Base-by-base conservation (phyloP, 2,329 filamentous ascomycete genomes). In the Dothideomycetes sp. region DNA sequence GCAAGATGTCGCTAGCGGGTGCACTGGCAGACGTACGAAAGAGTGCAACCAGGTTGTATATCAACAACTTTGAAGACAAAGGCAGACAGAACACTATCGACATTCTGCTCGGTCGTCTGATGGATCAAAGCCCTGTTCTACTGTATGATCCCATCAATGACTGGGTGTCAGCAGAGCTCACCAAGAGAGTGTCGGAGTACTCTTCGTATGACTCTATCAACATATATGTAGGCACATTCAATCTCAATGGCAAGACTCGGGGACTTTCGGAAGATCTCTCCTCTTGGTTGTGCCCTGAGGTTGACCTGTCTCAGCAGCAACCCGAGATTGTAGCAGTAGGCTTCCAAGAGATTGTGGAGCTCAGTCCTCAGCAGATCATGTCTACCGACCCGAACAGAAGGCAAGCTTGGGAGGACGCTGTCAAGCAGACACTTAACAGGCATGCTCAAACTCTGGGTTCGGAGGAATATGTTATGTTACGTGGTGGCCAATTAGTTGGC, bases 321-420 rank as follows among this genome's bases (percentile, higher is more conserved):
- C 88, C 91, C 5, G 84, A 89, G 44, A 84, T 98, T 25, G 79
- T 94, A 37, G 87, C 83, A 6, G 80, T 95, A 12, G 91, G 86
- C 0, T 96, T 98, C 53, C 91, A 98, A 57, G 91, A 98, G 61
- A 96, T 98, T 47, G 91, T 98, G n/a, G 85, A 94, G 56, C 68
- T 98, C 33, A 95, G 86, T 52, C 91, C 93, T 12, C 89, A 96
- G 59, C 91, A 98, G 56, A 96, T 98, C 55, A 95, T 98, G 87
- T 94, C 93, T 49, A 96, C 88, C 45, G 89, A 98, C 57, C 91
- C 91, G 1, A 78, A 80, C 3, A 76, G 84, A 40, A 84, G 89
- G 49, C 80, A 86, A 48, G 67, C 80, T 15, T 98, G 91, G 91
- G 91, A 98, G 58, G 66, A 72, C 39, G 80, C 84, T 4, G 87